These are phyloP conservation scores for Dactylonectria macrodidyma DNA, from an alignment of 2,329 filamentous ascomycete species.

Conservation along the genomic window DNA sequence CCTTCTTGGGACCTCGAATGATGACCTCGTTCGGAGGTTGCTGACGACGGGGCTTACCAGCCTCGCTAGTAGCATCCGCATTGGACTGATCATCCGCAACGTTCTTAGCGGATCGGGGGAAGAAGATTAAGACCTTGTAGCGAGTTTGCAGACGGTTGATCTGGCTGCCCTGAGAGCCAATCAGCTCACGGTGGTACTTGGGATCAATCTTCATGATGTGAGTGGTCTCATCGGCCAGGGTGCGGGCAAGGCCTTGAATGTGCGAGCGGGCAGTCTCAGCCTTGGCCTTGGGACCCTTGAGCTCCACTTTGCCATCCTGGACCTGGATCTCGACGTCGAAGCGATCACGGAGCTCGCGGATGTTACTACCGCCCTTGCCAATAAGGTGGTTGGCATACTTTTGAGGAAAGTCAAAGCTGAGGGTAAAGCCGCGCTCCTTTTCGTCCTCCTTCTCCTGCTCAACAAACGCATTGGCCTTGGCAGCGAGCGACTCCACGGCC, in stretches of 20 bases:
- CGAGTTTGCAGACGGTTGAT: constrained; percentile 94
- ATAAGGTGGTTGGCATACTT: constrained; percentile 92
- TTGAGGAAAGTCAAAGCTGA: constrained; percentile 93
- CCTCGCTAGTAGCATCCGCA: constrained; percentile 78
- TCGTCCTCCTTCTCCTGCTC: constrained; percentile 93
- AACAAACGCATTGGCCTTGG: constrained; percentile 84
- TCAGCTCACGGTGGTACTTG: constrained; percentile 94
- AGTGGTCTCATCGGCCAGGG: constrained; percentile 91
- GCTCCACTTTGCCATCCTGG: constrained; percentile 92
- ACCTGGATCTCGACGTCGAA: constrained; percentile 87
- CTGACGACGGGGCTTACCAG: constrained; percentile 75
- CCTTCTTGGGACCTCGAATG: constrained; percentile 91
- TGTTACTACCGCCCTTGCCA: constrained; percentile 77
- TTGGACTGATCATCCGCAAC: constrained; percentile 79
- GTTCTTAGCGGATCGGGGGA: constrained; percentile 78
- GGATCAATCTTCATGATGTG: constrained; percentile 91
- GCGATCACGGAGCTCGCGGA: constrained; percentile 75
- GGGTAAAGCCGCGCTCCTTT: constrained; percentile 89
- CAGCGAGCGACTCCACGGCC: constrained; percentile 78
- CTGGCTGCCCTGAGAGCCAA: constrained; percentile 88
- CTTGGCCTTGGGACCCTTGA: constrained; percentile 96
- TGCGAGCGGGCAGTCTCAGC: constrained; percentile 88
- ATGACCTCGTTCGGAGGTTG: constrained; percentile 91
- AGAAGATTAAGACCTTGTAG: constrained; percentile 96
- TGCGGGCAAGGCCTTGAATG: constrained; percentile 84